These are phyloP conservation scores for Diaporthe longicolla DNA, from an alignment of 2,329 filamentous ascomycete genomes.

Conservation along the genomic window DNA sequence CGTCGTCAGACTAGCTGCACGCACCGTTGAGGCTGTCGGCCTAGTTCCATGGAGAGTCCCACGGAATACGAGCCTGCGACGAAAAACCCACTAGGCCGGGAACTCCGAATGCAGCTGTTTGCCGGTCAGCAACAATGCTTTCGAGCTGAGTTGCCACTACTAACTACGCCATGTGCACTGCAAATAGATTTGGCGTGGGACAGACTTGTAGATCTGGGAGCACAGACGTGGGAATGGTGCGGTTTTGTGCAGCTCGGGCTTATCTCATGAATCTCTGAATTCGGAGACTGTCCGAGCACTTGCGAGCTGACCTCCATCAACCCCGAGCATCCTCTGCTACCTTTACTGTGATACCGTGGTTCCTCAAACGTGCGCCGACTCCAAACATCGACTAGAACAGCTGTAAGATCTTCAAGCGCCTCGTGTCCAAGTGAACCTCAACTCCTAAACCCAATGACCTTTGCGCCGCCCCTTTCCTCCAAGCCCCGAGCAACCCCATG, in stretches of 20 bases:
- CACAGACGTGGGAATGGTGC: not conserved
- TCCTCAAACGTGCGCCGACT: not conserved
- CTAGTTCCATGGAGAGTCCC: not conserved
- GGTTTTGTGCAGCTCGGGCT: not conserved
- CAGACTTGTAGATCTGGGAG: not conserved
- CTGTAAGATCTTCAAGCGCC: not conserved
- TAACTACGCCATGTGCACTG: not conserved
- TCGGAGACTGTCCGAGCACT: constrained; percentile 3
- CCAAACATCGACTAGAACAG: not conserved
- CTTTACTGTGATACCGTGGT: not conserved
- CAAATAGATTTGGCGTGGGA: constrained; percentile 8
- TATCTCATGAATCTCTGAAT: not conserved
- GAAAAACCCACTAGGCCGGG: constrained; percentile 7
- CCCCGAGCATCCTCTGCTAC: not conserved
- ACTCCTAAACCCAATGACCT: not conserved
- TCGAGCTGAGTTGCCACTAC: constrained; percentile 6
- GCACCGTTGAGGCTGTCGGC: constrained; percentile 20
- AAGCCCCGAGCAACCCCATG: not conserved
- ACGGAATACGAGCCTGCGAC: constrained; percentile 10
- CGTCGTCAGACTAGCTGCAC: constrained; percentile 6
- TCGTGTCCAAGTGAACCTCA: constrained; percentile 8
- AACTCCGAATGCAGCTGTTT: not conserved
- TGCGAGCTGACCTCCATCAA: not conserved
- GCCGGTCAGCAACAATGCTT: not conserved
- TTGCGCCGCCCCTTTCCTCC: constrained; percentile 1